phyloP scores from a whole-genome alignment of 805 yeast species.

The Kluyveromyces starmeri region DNA sequence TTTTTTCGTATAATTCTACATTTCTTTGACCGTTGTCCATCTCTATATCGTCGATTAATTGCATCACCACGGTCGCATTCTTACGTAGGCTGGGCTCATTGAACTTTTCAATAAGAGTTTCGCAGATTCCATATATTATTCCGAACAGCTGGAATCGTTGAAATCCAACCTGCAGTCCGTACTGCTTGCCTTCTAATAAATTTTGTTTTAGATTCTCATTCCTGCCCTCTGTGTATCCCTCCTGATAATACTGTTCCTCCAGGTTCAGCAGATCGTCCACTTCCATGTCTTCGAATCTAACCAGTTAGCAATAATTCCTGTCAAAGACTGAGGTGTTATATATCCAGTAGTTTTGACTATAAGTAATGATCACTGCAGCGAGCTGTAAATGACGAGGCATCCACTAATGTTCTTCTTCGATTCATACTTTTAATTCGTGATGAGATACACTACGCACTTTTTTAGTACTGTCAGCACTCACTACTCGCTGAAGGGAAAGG shows the following conservation, averaged over 20 bases:
- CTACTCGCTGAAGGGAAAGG: too few species aligned
- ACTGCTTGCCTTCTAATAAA: constrained; percentile 68
- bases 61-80: constrained; percentile 18
- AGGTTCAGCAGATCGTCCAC: constrained; percentile 49
- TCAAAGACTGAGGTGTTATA: too few species aligned
- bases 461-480: too few species aligned
- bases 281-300: constrained; percentile 30
- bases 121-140: constrained; percentile 45
- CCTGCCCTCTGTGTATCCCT: constrained; percentile 68
- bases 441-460: too few species aligned
- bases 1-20: constrained; percentile 47
- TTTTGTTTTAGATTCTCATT: constrained; percentile 52
- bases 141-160: constrained; percentile 67
- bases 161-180: constrained; percentile 72
- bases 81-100: constrained; percentile 12
- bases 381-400: too few species aligned
- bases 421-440: too few species aligned
- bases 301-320: too few species aligned
- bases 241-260: constrained; percentile 50
- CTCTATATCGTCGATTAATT: constrained; percentile 26
- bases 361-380: too few species aligned
- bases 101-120: constrained; percentile 30
- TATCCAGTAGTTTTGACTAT: too few species aligned
- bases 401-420: too few species aligned
- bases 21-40: constrained; percentile 43